Conservation (phyloP, 2,329 filamentous ascomycete genomes). For the Nemania sp. region DNA sequence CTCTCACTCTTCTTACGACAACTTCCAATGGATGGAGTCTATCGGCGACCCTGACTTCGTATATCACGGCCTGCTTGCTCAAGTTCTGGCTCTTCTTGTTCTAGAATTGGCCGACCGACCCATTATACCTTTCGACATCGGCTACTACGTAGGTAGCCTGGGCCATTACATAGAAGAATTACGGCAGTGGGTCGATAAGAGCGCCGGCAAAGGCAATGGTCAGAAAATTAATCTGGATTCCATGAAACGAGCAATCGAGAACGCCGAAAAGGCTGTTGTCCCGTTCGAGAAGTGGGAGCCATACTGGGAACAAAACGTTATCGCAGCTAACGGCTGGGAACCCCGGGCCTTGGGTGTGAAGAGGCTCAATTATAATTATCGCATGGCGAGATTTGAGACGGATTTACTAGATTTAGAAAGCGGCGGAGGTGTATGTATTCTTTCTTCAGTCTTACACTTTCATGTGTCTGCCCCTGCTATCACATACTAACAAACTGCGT, state of each 20-base stretch:
- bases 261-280: conserved; percentile 61
- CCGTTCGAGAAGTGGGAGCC: conserved; percentile 77
- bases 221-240: conserved; percentile 56
- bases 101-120: conserved; percentile 82
- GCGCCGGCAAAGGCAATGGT: conserved; percentile 46
- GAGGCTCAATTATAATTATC: conserved; percentile 76
- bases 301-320: conserved; percentile 73
- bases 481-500: neutral
- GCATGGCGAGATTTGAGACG: conserved; percentile 80
- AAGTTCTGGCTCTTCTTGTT: conserved; percentile 80
- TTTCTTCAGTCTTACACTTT: neutral
- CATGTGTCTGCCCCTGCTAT: neutral
- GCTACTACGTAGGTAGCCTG: conserved; percentile 70
- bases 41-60: conserved; percentile 80
- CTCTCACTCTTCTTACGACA: conserved; percentile 86
- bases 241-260: conserved; percentile 64
- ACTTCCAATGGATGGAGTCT: conserved; percentile 79
- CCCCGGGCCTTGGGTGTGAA: conserved; percentile 66
- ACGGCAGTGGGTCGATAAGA: conserved; percentile 63
- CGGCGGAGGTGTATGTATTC: conserved; percentile 70
- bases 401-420: conserved; percentile 75
- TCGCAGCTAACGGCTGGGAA: conserved; percentile 76
- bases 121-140: conserved; percentile 80
- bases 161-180: conserved; percentile 68
- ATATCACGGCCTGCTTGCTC: conserved; percentile 78